Evolutionary conservation across 345 rosid genomes (phyloP), one percentile per base, ranked within the genome.

Genomic region (Cardiospermum halicacabum): DNA sequence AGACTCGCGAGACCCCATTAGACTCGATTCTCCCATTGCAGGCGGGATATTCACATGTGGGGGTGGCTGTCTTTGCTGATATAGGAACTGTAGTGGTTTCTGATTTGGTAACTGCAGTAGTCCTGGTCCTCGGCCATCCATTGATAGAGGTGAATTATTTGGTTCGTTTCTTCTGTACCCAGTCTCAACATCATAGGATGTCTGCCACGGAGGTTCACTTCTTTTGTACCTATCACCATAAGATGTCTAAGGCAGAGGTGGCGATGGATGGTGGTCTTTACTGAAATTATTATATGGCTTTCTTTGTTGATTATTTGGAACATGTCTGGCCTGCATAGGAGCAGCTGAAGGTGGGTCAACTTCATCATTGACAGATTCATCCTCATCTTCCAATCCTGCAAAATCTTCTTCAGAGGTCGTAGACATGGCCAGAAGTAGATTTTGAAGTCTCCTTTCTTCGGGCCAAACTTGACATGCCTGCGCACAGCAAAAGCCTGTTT

Each of bases 391-490:
- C 3, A 7, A 39, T 42, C 66, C 72, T 1, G 7, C 62, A 56
- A 76, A 56, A 57, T 64, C 71, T 39, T 67, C 72, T 64, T 42
- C 69, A 27, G 13, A 36, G 0, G 53, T 9, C n/a, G 51, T 58
- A 19, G 58, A 34, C n/a, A 66, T 58, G 31, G 57, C 69, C 68
- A 42, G 64, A 50, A 30, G 53, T 53, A 2, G 36, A 19, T 48
- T 60, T 30, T 8, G 64, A 34, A 39, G 28, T 49, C 32, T 81
- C 91, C 82, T 80, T 83, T 92, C 84, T 86, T 89, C 7, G 76
- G 82, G 8, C 96, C 96, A 64, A 86, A 92, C 76, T 88, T 92
- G 36, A 65, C 72, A 48, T 88, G 97, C 77, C 91, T 75, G 65
- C 84, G 78, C 19, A 89, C 48, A 32, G 74, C 84, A 77, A 78